Evolutionary conservation across 2,329 filamentous ascomycete species (phyloP).

Genomic region (Coleophoma eucalyptorum): DNA sequence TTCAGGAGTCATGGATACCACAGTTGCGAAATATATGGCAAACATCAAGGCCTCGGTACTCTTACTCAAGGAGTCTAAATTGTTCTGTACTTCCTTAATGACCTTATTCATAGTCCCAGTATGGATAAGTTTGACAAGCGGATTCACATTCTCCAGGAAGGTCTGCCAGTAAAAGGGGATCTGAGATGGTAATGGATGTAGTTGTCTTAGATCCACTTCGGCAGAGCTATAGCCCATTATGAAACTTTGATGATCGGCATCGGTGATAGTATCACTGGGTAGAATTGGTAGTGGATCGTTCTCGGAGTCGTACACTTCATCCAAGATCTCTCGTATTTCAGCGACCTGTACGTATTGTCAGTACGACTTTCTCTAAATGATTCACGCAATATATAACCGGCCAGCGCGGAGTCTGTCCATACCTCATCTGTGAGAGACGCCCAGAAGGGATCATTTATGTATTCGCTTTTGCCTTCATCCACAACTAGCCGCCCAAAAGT

Average conservation of each 20-base stretch:
- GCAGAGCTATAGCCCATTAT: slow-evolving; percentile 69
- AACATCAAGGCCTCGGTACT: slow-evolving; percentile 45
- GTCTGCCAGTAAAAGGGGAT: slow-evolving; percentile 66
- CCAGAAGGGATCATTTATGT: slow-evolving; percentile 76
- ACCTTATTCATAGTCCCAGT: slow-evolving; percentile 60
- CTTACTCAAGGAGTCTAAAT: slow-evolving; percentile 49
- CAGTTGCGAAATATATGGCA: slow-evolving; percentile 51
- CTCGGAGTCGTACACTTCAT: slow-evolving; percentile 22
- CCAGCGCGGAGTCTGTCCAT: slow-evolving; percentile 12
- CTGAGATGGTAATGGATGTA: slow-evolving; percentile 64
- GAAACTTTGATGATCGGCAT: slow-evolving; percentile 67
- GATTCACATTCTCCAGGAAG: slow-evolving; percentile 71
- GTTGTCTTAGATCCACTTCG: slow-evolving; percentile 59
- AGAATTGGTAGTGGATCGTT: slow-evolving; percentile 15
- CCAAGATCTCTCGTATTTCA: slow-evolving; percentile 25
- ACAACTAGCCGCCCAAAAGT: slow-evolving; percentile 65
- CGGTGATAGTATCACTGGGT: slow-evolving; percentile 47
- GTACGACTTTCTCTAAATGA: not conserved
- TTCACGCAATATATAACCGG: too few species aligned
- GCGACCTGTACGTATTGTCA: slow-evolving; percentile 10
- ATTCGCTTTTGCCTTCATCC: slow-evolving; percentile 64
- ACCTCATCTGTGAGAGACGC: slow-evolving; percentile 71
- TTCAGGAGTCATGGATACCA: slow-evolving; percentile 34
- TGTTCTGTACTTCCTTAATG: slow-evolving; percentile 56
- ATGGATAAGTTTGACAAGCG: slow-evolving; percentile 68